A percentile compares a stretch with the other conserved stretches of the same genome.
These are phyloP conservation scores for Biscogniauxia mediterranea DNA, from an alignment of 2,329 filamentous ascomycete genomes.

Conservation along the genomic window DNA sequence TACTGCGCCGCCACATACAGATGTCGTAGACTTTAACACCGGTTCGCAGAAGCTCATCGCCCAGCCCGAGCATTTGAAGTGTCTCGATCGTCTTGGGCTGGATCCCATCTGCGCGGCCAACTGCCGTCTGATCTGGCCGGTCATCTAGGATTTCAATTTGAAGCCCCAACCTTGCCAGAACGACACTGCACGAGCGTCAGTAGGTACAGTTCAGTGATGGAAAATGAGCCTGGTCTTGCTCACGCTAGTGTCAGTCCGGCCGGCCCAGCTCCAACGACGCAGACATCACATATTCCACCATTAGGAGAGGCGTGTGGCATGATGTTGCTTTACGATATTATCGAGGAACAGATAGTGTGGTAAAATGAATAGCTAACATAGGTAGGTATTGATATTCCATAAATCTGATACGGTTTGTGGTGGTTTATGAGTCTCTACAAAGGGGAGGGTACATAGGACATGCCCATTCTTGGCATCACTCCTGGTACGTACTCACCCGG, in stretches of 20 bases:
- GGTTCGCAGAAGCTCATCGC: constrained; percentile 62
- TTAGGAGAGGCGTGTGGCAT: too few relatives aligned
- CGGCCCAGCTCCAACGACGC: constrained; percentile 55
- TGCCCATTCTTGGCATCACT: not conserved
- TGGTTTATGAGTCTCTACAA: too few relatives aligned
- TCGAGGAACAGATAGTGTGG: too few relatives aligned
- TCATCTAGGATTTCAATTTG: constrained; percentile 66
- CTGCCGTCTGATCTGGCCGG: constrained; percentile 63
- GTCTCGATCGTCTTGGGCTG: constrained; percentile 79
- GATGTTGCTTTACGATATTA: too few relatives aligned
- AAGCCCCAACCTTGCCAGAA: constrained; percentile 63
- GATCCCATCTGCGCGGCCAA: constrained; percentile 64
- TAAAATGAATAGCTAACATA: too few relatives aligned
- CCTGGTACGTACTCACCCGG: not conserved
- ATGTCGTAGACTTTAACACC: constrained; percentile 72
- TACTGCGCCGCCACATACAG: constrained; percentile 55
- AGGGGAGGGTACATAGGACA: not conserved
- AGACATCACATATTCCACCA: constrained; percentile 34
- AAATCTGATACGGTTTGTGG: too few relatives aligned
- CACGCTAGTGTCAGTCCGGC: constrained; percentile 54
- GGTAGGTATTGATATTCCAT: too few relatives aligned
- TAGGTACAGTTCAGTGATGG: too few relatives aligned
- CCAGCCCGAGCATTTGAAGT: constrained; percentile 67
- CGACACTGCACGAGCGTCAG: constrained; percentile 30
- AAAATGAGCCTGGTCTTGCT: constrained; percentile 9